Evolutionary conservation across 2,329 filamentous ascomycete genomes (phyloP).

Genomic region (Alternaria panax): DNA sequence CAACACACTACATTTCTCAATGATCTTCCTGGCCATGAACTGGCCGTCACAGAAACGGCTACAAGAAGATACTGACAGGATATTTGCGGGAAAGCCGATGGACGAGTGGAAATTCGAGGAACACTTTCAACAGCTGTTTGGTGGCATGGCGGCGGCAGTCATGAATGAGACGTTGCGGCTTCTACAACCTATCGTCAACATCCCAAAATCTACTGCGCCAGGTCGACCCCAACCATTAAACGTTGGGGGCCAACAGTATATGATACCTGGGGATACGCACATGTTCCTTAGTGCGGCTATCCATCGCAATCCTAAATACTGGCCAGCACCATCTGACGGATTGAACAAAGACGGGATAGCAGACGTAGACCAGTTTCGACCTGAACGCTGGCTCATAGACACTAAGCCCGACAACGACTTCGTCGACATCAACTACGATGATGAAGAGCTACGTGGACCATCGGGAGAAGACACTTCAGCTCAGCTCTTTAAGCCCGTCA

Average conservation of each 20-base stretch:
- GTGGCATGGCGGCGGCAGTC: slow-evolving; percentile 74
- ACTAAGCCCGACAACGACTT: slow-evolving; percentile 31
- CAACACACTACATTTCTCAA: slow-evolving; percentile 74
- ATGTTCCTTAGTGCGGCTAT: slow-evolving; percentile 64
- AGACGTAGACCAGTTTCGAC: slow-evolving; percentile 73
- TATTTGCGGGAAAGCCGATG: slow-evolving; percentile 66
- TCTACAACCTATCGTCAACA: slow-evolving; percentile 72
- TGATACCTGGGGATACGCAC: slow-evolving; percentile 64
- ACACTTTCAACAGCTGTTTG: slow-evolving; percentile 70
- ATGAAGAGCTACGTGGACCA: slow-evolving; percentile 66
- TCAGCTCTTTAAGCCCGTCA: slow-evolving; percentile 60
- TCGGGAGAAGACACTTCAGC: slow-evolving; percentile 68
- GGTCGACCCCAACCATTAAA: slow-evolving; percentile 63
- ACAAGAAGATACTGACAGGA: slow-evolving; percentile 72
- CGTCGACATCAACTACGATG: slow-evolving; percentile 52
- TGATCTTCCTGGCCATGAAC: slow-evolving; percentile 72
- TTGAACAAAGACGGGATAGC: slow-evolving; percentile 30
- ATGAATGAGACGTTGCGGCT: slow-evolving; percentile 80
- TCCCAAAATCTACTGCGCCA: slow-evolving; percentile 69
- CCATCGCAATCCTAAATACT: slow-evolving; percentile 75
- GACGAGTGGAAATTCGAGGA: slow-evolving; percentile 74
- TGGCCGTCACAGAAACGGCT: slow-evolving; percentile 69
- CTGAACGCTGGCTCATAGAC: slow-evolving; percentile 72
- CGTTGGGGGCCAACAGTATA: slow-evolving; percentile 65
- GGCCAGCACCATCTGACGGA: slow-evolving; percentile 61